Percentiles rank a stretch among this genome's conserved stretches.
Conservation (phyloP, 352 stramenopile genomes). For the Globisporangium lucens region DNA sequence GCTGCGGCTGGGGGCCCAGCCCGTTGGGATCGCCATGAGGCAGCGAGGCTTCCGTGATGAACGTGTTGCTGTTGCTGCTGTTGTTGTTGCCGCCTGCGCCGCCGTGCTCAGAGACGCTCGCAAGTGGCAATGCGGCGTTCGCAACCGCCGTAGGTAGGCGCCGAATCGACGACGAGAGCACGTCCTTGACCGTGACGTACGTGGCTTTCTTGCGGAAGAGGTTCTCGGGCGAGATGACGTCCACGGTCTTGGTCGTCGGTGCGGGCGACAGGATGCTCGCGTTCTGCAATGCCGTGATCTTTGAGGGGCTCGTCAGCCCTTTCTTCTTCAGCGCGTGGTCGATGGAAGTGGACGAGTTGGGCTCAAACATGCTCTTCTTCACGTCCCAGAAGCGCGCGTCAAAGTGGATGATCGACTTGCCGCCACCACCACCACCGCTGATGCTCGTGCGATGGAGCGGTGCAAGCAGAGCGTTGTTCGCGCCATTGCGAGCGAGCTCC, state of each 20-base stretch:
- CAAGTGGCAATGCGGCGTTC: slow-evolving; percentile 29
- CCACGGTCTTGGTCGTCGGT: slow-evolving; percentile 32
- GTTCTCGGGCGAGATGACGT: slow-evolving; percentile 66
- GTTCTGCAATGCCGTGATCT: slow-evolving; percentile 44
- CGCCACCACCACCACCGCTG: slow-evolving; percentile 4
- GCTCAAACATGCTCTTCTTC: slow-evolving; percentile 64
- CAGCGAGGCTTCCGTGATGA: slow-evolving; percentile 7
- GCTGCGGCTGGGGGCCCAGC: background rate
- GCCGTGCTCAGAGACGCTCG: slow-evolving; percentile 22
- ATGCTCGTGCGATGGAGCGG: background rate
- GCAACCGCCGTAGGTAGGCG: slow-evolving; percentile 34
- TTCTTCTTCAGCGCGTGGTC: slow-evolving; percentile 39
- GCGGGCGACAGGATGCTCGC: slow-evolving; percentile 34
- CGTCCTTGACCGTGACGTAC: slow-evolving; percentile 55
- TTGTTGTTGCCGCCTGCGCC: background rate
- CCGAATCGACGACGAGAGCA: slow-evolving; percentile 56
- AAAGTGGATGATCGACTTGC: slow-evolving; percentile 32
- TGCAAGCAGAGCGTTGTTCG: slow-evolving; percentile 5
- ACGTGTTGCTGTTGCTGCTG: slow-evolving; percentile 15
- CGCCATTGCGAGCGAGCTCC: background rate
- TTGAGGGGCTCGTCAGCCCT: slow-evolving; percentile 37
- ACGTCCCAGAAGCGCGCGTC: slow-evolving; percentile 70
- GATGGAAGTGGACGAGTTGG: background rate
- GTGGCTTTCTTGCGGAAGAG: slow-evolving; percentile 64
- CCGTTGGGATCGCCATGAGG: background rate